Base-by-base conservation (phyloP, 805 yeast species). In the Sungouiella thailandica region DNA sequence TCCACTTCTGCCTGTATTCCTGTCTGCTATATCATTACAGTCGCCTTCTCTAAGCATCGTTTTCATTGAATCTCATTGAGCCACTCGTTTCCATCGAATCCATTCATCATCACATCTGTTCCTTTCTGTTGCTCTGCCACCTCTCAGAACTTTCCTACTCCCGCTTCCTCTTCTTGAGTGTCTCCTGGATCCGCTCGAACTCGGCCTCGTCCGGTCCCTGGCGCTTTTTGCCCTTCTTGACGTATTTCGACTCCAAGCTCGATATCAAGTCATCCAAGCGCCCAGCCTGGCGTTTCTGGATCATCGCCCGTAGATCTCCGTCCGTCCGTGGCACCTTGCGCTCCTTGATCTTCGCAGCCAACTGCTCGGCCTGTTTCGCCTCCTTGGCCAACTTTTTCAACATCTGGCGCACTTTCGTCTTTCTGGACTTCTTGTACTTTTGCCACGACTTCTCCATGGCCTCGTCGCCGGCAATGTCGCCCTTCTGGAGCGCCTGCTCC, bases 281-380 rank as follows among this genome's bases (percentile, higher is more conserved):
- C 32, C 44, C 60, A 14, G 58, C 47, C 40, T 72, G 68, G 43
- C 70, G 68, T 30, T 66, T 57, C 40, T 65, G 73, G n/a, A 78
- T 77, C 46, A 78, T 47, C 25, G 66, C 63, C 32, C 58, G 58
- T 39, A 76, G 60, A 36, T 72, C 76, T 35, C 48, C 61, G 35
- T 62, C 72, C 4, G 52, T 51, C 13, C 50, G 57, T 4, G 50
- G 36, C 15, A 42, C 49, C 29, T 50, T 28, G 24, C 36, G 39
- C 19, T 52, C 49, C 28, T 61, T 59, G 15, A 64, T 45, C 42
- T 59, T 56, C 39, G 60, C 52, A 42, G 69, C 67, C 42, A 72
- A 51, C 40, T 61, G 63, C 38, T 70, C 75, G 0, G 84, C 85
- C 49, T 80, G 80, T 39, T 68, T 67, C 2, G 87, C 81, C 47